Conservation (phyloP, 2,329 filamentous ascomycete genomes). For the Periconia sp. region DNA sequence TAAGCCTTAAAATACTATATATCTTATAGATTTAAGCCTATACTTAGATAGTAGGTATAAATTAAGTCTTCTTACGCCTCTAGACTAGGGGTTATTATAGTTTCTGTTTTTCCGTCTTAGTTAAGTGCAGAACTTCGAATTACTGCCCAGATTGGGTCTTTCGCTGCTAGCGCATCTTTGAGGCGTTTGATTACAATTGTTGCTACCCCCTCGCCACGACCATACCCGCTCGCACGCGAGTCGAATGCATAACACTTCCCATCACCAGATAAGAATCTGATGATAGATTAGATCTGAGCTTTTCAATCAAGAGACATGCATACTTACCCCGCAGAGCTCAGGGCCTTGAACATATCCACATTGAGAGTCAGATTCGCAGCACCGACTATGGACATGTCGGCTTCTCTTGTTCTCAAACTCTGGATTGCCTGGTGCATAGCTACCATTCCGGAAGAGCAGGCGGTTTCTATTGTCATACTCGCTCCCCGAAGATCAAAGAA, state of each 20-base stretch:
- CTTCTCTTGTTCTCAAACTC: conserved; percentile 13
- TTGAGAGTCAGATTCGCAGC: conserved; percentile 3
- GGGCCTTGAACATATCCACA: not conserved
- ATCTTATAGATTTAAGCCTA: not conserved
- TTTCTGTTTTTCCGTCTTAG: not conserved
- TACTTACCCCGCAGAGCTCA: too few species aligned
- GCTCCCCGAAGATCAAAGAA: conserved; percentile 41
- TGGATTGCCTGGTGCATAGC: conserved; percentile 27
- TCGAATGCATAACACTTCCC: not conserved
- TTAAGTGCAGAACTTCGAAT: not conserved
- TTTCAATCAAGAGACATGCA: too few species aligned
- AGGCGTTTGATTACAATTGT: not conserved
- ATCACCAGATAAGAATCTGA: conserved; percentile 10
- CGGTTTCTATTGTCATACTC: conserved; percentile 43
- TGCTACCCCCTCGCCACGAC: not conserved
- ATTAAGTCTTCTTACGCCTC: not conserved
- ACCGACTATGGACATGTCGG: conserved; percentile 11
- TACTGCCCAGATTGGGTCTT: not conserved
- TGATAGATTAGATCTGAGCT: not conserved
- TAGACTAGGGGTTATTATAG: not conserved
- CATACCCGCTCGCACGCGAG: not conserved
- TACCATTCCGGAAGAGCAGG: conserved; percentile 38
- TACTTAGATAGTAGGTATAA: not conserved
- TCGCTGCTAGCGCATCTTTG: not conserved
- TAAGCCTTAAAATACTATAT: too few species aligned